phyloP scores from a whole-genome alignment of 73 alveolate species.

The Symbiodinium natans region DNA sequence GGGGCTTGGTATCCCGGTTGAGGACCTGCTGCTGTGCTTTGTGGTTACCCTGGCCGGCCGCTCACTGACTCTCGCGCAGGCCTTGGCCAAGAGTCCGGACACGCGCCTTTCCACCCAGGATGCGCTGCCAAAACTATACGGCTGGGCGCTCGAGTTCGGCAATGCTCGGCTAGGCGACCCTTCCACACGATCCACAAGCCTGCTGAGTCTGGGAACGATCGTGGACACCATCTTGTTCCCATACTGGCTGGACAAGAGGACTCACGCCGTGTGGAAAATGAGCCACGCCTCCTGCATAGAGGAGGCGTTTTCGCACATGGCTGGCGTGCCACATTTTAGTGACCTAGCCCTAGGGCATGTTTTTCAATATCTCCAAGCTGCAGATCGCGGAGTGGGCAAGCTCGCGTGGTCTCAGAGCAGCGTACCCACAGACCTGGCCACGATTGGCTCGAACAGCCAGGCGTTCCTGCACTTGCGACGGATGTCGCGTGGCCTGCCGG shows the following conservation, averaged over 20 bases:
- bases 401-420: neutral
- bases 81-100: neutral
- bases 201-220: neutral
- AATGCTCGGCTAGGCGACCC: neutral
- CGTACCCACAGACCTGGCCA: neutral
- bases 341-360: neutral
- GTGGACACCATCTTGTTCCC: neutral
- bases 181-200: neutral
- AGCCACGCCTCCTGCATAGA: neutral
- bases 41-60: neutral
- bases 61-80: neutral
- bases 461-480: neutral
- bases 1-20: neutral
- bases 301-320: neutral
- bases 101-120: neutral
- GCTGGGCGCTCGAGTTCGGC: neutral
- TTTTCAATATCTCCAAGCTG: neutral
- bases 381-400: neutral
- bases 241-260: neutral
- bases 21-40: neutral
- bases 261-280: neutral
- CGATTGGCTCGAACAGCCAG: neutral
- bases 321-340: neutral
- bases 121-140: neutral
- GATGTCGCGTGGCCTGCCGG: neutral